These are phyloP conservation scores for Boletus tomentosulus DNA, from an alignment of 768 basidiomycete species.

Conservation along the genomic window DNA sequence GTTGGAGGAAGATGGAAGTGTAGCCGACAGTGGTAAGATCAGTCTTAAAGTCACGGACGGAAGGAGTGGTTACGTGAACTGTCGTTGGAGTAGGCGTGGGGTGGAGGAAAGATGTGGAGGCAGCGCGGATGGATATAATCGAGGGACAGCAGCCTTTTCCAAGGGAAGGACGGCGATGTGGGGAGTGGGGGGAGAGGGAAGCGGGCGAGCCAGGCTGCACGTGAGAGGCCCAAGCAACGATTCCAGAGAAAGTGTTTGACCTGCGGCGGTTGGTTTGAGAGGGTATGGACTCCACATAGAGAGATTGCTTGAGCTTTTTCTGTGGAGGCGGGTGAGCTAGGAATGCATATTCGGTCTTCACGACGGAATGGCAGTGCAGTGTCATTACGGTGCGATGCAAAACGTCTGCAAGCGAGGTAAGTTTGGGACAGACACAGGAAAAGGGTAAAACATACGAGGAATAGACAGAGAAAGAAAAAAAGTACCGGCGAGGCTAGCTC, in stretches of 20 bases:
- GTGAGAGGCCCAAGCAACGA: conserved; percentile 57
- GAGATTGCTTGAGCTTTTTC: conserved; percentile 34
- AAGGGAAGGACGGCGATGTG: conserved; percentile 34
- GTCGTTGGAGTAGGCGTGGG: conserved; percentile 40
- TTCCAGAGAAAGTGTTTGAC: conserved; percentile 46
- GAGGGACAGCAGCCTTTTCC: conserved; percentile 30
- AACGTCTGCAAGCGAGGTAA: conserved; percentile 6
- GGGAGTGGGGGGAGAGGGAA: conserved; percentile 38
- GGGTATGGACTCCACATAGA: conserved; percentile 22
- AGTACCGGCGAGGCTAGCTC: conserved; percentile 19
- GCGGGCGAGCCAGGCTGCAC: conserved; percentile 70
- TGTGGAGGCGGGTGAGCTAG: conserved; percentile 39
- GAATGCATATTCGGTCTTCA: conserved; percentile 36
- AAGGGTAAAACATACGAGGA: conserved; percentile 2
- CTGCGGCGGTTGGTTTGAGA: conserved; percentile 27
- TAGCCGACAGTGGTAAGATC: conserved; percentile 63
- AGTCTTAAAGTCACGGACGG: conserved; percentile 42
- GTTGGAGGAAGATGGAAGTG: conserved; percentile 58
- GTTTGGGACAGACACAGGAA: not conserved
- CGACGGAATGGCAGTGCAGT: conserved; percentile 1
- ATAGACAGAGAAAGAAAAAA: not conserved
- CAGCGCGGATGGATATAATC: conserved; percentile 34
- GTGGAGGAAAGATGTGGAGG: conserved; percentile 48
- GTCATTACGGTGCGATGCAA: conserved; percentile 13
- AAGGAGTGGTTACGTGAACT: conserved; percentile 34